These are phyloP conservation scores for Leptodermis oblonga DNA, from an alignment of 257 asterid genomes.

Conservation along the genomic window DNA sequence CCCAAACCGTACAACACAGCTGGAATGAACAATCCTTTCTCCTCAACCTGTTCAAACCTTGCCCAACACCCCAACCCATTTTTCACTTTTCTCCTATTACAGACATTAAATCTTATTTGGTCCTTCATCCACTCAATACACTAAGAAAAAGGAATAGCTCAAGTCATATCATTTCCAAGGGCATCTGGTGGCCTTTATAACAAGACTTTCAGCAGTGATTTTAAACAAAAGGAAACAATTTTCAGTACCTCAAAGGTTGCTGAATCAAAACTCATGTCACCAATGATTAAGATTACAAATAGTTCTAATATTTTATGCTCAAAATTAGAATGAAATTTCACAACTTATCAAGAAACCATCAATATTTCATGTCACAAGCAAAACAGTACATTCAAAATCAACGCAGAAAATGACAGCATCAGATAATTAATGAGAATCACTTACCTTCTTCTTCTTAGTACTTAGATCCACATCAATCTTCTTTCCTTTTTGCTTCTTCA, in stretches of 20 bases:
- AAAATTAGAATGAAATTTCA: conserved; percentile 11
- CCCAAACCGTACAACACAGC: conserved; percentile 47
- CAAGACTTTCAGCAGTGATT: conserved; percentile 37
- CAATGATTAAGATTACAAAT: conserved; percentile 15
- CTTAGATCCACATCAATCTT: conserved; percentile 16
- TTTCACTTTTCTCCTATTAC: conserved; percentile 14
- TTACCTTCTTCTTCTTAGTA: conserved; percentile 54
- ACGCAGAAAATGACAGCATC: neutral
- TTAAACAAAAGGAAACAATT: conserved; percentile 18
- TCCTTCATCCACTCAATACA: neutral
- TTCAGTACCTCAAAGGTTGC: conserved; percentile 11
- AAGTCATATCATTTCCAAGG: conserved; percentile 32
- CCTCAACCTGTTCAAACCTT: conserved; percentile 26
- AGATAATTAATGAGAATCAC: conserved; percentile 19
- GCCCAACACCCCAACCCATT: conserved; percentile 29
- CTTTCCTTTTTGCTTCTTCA: conserved; percentile 19
- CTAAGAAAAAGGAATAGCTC: conserved; percentile 15
- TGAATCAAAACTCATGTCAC: conserved; percentile 21
- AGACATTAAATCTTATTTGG: conserved; percentile 16
- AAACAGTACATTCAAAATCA: conserved; percentile 6
- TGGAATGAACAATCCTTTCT: conserved; percentile 41
- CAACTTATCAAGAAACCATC: conserved; percentile 20
- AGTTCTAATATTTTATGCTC: conserved; percentile 49
- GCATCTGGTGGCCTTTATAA: conserved; percentile 12
- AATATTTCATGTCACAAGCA: conserved; percentile 19